phyloP scores from a whole-genome alignment of 2,329 filamentous ascomycete species.

The Exserohilum turcica region DNA sequence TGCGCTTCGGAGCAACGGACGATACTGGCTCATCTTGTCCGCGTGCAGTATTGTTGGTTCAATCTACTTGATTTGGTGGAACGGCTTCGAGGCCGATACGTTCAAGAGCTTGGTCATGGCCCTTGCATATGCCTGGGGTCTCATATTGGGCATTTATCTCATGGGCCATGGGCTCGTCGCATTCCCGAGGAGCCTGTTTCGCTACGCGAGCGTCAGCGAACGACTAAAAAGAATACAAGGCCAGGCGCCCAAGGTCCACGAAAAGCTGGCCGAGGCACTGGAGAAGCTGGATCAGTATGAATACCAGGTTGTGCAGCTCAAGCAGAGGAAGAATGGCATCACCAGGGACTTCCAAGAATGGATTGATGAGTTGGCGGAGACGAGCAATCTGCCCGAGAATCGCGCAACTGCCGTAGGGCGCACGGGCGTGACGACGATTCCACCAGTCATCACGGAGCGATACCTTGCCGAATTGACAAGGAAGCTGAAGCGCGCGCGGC shows the following conservation, averaged over 20 bases:
- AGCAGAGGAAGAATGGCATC: constrained; percentile 78
- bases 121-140: constrained; percentile 89
- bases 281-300: constrained; percentile 81
- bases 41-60: constrained; percentile 72
- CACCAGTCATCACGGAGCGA: constrained; percentile 86
- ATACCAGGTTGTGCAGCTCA: constrained; percentile 76
- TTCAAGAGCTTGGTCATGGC: constrained; percentile 91
- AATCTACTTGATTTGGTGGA: constrained; percentile 80
- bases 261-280: constrained; percentile 84
- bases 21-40: constrained; percentile 84
- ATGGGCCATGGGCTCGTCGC: constrained; percentile 97
- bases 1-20: constrained; percentile 83
- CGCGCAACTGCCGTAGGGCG: constrained; percentile 43
- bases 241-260: constrained; percentile 80
- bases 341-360: constrained; percentile 81
- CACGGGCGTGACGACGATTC: constrained; percentile 58
- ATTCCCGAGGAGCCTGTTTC: constrained; percentile 80
- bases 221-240: constrained; percentile 76
- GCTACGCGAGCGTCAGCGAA: constrained; percentile 76
- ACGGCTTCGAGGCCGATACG: constrained; percentile 71
- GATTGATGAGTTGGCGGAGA: constrained; percentile 92
- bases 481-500: constrained; percentile 78
- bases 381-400: constrained; percentile 69
- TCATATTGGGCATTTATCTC: constrained; percentile 89
- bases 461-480: constrained; percentile 90